Evolutionary conservation across 306 rosid genomes (phyloP).

Genomic region (Luffa acutangula): DNA sequence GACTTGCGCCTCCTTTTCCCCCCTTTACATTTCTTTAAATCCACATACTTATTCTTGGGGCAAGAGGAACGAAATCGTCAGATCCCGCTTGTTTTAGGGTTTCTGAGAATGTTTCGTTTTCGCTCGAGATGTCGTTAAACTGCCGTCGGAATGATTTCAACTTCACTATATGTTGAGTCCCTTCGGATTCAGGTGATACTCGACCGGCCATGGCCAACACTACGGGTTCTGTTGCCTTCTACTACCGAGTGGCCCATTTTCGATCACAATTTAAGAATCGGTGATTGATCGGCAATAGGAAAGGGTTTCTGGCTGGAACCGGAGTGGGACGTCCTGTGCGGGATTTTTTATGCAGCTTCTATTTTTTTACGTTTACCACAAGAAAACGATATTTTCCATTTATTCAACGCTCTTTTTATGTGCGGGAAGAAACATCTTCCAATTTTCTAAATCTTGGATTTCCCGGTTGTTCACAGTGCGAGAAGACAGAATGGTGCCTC

Average conservation of each 20-base stretch:
- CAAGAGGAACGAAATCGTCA: neutral
- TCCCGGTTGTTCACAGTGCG: constrained; percentile 33
- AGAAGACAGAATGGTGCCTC: constrained; percentile 35
- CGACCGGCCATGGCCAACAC: neutral
- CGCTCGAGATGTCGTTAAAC: neutral
- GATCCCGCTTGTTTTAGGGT: constrained; percentile 13
- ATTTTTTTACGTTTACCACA: constrained; percentile 14
- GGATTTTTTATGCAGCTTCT: constrained; percentile 17
- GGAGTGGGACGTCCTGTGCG: neutral
- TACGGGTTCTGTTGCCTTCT: neutral
- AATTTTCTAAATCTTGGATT: constrained; percentile 16
- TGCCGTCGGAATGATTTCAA: neutral
- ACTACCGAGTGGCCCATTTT: neutral
- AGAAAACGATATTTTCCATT: constrained; percentile 1
- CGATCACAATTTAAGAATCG: neutral
- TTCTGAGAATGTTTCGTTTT: neutral
- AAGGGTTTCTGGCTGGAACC: constrained; percentile 10
- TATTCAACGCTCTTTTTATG: constrained; percentile 20
- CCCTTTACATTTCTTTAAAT: neutral
- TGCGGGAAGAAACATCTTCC: constrained; percentile 15
- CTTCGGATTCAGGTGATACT: neutral
- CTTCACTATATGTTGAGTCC: neutral
- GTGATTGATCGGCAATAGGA: neutral
- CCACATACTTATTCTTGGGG: neutral
- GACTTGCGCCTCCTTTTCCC: neutral